Base-by-base conservation (phyloP, 106 monocot genomes). In the Alisma plantagoaquatica region DNA sequence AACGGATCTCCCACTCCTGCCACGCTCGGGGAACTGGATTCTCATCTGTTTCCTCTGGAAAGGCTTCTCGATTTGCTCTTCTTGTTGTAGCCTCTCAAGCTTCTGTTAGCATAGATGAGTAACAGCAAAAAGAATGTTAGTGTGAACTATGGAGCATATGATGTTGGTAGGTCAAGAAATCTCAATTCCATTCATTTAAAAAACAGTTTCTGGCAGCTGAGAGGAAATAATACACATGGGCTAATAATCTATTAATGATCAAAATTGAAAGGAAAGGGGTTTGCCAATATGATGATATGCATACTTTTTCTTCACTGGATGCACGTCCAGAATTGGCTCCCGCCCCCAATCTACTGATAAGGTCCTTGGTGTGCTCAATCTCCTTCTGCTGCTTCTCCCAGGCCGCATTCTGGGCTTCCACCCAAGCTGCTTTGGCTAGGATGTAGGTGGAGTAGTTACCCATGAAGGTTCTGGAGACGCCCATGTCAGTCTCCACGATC, bases 331-430 rank as follows among this genome's bases (percentile, higher is more conserved):
- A 71, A 70, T 90, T 98, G 53, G 69, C 89, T 51, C 98, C 98
- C 45, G 84, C 84, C 41, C 98, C 85, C 53, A 90, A 73, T 75
- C 98, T 90, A 63, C 53, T 79, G 60, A 90, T 98, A 29, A 98
- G 67, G 19, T 86, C 98, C 54, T 79, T 98, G 35, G 79, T 85
- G 23, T 85, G 81, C 23, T 90, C 90, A 70, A 98, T 90, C 60
- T 86, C 98, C 59, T 98, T 98, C 58, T 98, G 89, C 28, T 98
- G 98, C 46, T 98, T 98, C 63, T 90, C 85, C 98, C 98, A 98
- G 35, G 98, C 90, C 53, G 78, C 76, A 71, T 77, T 62, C 49
- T 90, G 98, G 29, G 84, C 57, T 73, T 98, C 81, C 18, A 82
- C 51, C 84, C 81, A 85, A 38, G 67, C 64, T 43, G 71, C 81